Evolutionary conservation across 106 monocot species (phyloP).

Genomic region (Agapanthus africanus): DNA sequence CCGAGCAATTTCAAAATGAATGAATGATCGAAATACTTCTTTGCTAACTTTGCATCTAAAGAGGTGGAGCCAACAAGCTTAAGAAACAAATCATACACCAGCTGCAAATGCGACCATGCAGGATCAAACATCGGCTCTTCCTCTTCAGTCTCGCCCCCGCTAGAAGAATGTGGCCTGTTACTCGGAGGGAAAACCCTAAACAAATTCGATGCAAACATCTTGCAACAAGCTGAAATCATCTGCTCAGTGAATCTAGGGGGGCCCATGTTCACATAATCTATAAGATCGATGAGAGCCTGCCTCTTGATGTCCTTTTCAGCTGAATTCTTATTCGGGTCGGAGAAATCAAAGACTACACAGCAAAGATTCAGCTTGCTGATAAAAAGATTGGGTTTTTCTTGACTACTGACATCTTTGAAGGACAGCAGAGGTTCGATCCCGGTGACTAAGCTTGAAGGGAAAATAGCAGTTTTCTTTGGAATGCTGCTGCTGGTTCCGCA

Average conservation of each 20-base stretch:
- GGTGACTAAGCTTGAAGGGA: neutral
- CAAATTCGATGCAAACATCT: slow-evolving; percentile 66
- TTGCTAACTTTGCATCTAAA: slow-evolving; percentile 71
- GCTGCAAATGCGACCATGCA: slow-evolving; percentile 74
- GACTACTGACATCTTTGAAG: slow-evolving; percentile 71
- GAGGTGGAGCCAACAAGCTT: slow-evolving; percentile 58
- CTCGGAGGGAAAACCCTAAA: slow-evolving; percentile 73
- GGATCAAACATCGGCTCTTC: slow-evolving; percentile 92
- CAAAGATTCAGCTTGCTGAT: slow-evolving; percentile 73
- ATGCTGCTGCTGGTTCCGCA: slow-evolving; percentile 16
- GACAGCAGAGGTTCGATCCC: slow-evolving; percentile 25
- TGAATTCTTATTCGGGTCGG: slow-evolving; percentile 52
- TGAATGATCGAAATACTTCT: slow-evolving; percentile 71
- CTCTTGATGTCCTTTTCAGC: slow-evolving; percentile 73
- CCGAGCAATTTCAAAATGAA: slow-evolving; percentile 68
- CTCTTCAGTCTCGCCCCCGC: slow-evolving; percentile 63
- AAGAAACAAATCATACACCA: slow-evolving; percentile 72
- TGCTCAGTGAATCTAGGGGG: slow-evolving; percentile 51
- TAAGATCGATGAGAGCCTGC: slow-evolving; percentile 57
- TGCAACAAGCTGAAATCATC: slow-evolving; percentile 60
- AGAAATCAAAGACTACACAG: slow-evolving; percentile 67
- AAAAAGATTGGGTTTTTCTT: slow-evolving; percentile 58
- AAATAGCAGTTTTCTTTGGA: slow-evolving; percentile 55
- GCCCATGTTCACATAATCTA: slow-evolving; percentile 43
- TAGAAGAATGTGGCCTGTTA: slow-evolving; percentile 30